Base-by-base conservation (phyloP, 1,284 basidiomycete genomes). In the Pterula multifida region DNA sequence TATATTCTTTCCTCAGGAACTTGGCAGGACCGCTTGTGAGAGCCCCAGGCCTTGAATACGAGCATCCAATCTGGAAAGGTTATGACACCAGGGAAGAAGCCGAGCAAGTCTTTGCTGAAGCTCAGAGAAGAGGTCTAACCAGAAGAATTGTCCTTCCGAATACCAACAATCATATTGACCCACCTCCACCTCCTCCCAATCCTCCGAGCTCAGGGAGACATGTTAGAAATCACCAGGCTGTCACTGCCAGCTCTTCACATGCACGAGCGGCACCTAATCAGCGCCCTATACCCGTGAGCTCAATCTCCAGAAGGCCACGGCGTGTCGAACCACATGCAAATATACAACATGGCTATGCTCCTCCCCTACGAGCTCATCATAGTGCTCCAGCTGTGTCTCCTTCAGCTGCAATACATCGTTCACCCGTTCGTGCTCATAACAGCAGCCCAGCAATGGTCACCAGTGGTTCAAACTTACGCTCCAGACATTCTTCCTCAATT, bases 381-480 rank as follows among this genome's bases (percentile, higher is more conserved):
- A 42, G 39, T 19, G 39, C 39, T 9, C 39, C 39, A 32, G 28
- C 15, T 15, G 28, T 32, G 28, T 6, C 15, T 32, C 28, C 28
- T 32, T 15, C 28, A 15, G 6, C 28, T 15, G 28, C 28, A 6
- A 15, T 6, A 32, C 6, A 6, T 32, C 28, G 28, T 32, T 32
- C 28, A 42, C n/a, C 39, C 4, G n/a, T 42, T 4, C 39, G 39
- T 17, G 39, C 39, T 11, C 39, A 42, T 42, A 6, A 42, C 39
- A 42, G 39, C 39, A 42, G 39, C 39, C 39, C 39, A 9, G 39
- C 39, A 42, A 17, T 42, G 39, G 21, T 42, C 39, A 42, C 4
- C 13, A n/a, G 9, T 9, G 39, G 19, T 4, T n/a, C 13, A n/a
- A 6, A 19, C 4, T 19, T 17, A 6, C 6, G 39, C 6, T 42